Conservation (phyloP, 179 eudicot genomes). For the Carnegiea gigantea region DNA sequence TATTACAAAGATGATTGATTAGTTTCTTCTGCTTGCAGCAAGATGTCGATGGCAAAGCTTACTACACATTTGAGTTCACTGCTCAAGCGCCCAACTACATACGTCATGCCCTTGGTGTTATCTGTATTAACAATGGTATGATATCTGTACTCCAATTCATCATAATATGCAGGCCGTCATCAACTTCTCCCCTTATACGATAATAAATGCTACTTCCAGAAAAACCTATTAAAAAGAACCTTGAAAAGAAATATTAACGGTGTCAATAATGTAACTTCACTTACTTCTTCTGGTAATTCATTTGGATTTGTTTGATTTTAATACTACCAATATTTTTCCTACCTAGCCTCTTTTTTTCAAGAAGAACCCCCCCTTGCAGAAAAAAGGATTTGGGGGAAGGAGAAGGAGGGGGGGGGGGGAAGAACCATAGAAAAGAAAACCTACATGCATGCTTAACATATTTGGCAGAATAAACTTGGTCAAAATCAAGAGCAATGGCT, state of each 20-base stretch:
- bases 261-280: not conserved
- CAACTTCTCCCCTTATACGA: not conserved
- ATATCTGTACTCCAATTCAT: constrained; percentile 16
- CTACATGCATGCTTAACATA: not conserved
- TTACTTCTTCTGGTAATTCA: not conserved
- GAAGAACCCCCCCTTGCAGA: not conserved
- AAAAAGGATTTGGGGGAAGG: too few species aligned
- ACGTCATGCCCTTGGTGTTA: constrained; percentile 82
- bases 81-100: constrained; percentile 91
- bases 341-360: not conserved
- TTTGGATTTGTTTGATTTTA: not conserved
- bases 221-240: not conserved
- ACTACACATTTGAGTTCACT: constrained; percentile 84
- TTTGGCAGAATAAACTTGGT: not conserved
- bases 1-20: not conserved
- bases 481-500: not conserved
- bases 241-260: not conserved
- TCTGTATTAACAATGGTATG: constrained; percentile 90
- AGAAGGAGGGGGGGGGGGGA: not conserved
- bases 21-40: constrained; percentile 47
- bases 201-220: not conserved
- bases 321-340: not conserved
- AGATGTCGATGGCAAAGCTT: constrained; percentile 76
- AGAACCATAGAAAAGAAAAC: not conserved
- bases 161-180: not conserved